Conservation (phyloP, 306 rosid genomes). For the Bauhinia variegata region DNA sequence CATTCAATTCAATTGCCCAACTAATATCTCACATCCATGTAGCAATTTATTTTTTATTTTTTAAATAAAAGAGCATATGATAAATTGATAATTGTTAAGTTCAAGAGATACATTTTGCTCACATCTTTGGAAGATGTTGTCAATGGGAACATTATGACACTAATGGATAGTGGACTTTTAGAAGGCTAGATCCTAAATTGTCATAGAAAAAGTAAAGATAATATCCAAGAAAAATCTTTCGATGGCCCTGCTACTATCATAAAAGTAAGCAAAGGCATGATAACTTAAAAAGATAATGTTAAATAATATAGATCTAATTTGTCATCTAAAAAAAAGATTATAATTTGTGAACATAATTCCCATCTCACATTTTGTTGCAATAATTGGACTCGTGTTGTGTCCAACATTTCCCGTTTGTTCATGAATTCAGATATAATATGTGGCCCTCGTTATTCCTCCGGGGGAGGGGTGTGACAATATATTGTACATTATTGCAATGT, state of each 20-base stretch:
- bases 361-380: slow-evolving; percentile 23
- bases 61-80: too few species aligned
- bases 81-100: too few species aligned
- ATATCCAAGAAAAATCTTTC: neutral
- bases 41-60: too few species aligned
- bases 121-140: too few species aligned
- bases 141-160: too few species aligned
- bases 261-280: neutral
- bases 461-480: too few species aligned
- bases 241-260: neutral
- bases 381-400: slow-evolving; percentile 25
- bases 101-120: too few species aligned
- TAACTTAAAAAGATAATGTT: neutral
- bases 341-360: neutral
- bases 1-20: neutral
- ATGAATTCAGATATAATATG: neutral
- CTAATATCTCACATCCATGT: too few species aligned
- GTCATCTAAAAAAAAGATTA: too few species aligned
- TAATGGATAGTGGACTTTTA: neutral
- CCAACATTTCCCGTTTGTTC: slow-evolving; percentile 5
- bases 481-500: too few species aligned
- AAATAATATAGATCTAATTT: neutral
- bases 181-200: too few species aligned
- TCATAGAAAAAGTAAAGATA: neutral
- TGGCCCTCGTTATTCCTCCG: neutral